These are phyloP conservation scores for Penicillium flavigenum DNA, from an alignment of 495 filamentous ascomycete genomes.

Conservation along the genomic window DNA sequence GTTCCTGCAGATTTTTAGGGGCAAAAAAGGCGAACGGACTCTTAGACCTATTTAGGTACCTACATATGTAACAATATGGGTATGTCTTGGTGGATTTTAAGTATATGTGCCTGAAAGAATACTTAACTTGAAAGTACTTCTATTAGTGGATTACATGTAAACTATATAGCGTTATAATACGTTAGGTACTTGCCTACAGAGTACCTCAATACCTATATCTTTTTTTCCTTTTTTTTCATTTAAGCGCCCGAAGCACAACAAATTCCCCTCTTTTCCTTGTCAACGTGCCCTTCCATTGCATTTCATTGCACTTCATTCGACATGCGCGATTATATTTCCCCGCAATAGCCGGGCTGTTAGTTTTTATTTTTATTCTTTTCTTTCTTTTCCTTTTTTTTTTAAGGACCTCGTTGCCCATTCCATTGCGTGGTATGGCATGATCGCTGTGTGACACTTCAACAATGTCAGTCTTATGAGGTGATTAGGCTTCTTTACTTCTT, in stretches of 20 bases:
- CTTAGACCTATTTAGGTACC: no score
- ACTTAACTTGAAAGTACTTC: not conserved
- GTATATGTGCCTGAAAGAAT: not conserved
- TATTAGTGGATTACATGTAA: not conserved
- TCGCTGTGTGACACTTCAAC: slow-evolving; percentile 12
- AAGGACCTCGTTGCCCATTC: not conserved
- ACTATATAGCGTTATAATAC: not conserved
- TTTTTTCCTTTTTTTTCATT: slow-evolving; percentile 9
- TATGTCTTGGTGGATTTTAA: not conserved
- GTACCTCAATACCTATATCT: not conserved
- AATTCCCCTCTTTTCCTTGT: slow-evolving; percentile 6
- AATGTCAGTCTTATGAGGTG: slow-evolving; percentile 7
- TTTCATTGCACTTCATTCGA: slow-evolving; percentile 2
- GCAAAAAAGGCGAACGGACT: not conserved
- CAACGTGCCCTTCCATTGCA: not conserved
- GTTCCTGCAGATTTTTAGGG: slow-evolving; percentile 25
- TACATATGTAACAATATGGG: no score
- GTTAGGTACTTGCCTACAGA: not conserved
- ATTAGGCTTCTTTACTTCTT: slow-evolving; percentile 2
- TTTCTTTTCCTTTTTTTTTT: not conserved
- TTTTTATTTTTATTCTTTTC: not conserved
- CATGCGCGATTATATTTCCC: slow-evolving; percentile 12
- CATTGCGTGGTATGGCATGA: slow-evolving; percentile 11
- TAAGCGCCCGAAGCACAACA: slow-evolving; percentile 40
- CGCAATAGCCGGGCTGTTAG: not conserved